Conservation (phyloP, 177 flowering plant species). For the Vitis hybrid region DNA sequence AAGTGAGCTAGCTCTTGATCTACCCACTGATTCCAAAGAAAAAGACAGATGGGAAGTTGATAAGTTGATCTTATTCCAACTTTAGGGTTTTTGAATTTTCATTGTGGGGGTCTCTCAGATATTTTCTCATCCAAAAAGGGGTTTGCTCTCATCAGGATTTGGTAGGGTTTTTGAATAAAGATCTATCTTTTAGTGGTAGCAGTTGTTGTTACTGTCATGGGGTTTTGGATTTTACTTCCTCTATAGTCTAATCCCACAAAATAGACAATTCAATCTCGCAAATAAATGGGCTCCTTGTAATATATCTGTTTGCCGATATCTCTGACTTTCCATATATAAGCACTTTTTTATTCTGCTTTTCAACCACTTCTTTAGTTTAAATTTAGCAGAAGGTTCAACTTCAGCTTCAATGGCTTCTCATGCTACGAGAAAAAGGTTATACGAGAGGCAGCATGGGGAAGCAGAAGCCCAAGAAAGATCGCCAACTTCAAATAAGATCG, state of each 20-base stretch:
- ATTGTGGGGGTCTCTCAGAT: not conserved
- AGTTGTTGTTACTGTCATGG: constrained; percentile 16
- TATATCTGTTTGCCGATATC: not conserved
- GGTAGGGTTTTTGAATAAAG: constrained; percentile 12
- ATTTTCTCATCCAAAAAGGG: constrained; percentile 7
- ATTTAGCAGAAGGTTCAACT: not conserved
- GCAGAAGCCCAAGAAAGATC: not conserved
- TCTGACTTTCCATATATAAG: not conserved
- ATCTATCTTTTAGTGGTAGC: constrained; percentile 14
- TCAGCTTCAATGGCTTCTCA: not conserved
- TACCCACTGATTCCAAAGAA: too few species aligned
- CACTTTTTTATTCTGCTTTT: too few species aligned
- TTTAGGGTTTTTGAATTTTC: too few species aligned
- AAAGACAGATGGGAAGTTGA: too few species aligned
- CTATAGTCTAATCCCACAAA: not conserved
- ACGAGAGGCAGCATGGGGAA: not conserved
- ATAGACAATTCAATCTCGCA: not conserved
- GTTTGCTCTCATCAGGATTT: constrained; percentile 19
- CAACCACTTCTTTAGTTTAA: not conserved
- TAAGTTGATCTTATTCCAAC: too few species aligned
- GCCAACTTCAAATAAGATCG: too few species aligned
- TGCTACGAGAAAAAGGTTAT: not conserved
- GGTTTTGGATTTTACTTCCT: constrained; percentile 5
- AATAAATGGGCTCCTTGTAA: constrained; percentile 4
- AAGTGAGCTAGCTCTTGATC: too few species aligned